phyloP scores from a whole-genome alignment of 192 early-diverging fungal species.

The Coemansia sp. region DNA sequence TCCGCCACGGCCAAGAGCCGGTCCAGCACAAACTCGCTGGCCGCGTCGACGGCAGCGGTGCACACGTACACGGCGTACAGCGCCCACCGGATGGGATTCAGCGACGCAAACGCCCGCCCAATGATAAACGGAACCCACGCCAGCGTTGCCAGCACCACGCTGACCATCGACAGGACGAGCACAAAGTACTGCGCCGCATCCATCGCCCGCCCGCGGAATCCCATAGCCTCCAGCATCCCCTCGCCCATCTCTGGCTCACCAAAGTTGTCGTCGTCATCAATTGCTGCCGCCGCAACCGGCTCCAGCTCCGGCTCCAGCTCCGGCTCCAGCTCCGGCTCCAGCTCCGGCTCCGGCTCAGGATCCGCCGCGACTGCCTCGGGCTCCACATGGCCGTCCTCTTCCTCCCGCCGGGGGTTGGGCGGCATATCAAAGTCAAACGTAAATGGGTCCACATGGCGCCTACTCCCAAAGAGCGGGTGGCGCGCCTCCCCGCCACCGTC shows the following conservation, averaged over 20 bases:
- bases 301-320: too few species aligned
- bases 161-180: constrained; percentile 72
- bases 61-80: constrained; percentile 73
- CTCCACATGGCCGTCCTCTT: neutral
- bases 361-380: neutral
- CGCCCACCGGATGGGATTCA: constrained; percentile 50
- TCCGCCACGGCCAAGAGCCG: neutral
- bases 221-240: constrained; percentile 85
- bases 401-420: neutral
- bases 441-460: neutral
- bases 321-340: neutral
- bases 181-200: constrained; percentile 78
- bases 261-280: constrained; percentile 56
- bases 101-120: constrained; percentile 26
- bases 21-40: constrained; percentile 27
- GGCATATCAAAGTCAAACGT: neutral
- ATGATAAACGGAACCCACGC: constrained; percentile 71
- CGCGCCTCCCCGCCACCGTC: neutral
- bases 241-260: constrained; percentile 64
- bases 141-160: constrained; percentile 65
- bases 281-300: neutral
- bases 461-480: neutral
- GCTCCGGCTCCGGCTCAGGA: too few species aligned
- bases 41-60: constrained; percentile 41
- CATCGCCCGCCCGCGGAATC: constrained; percentile 81